Evolutionary conservation across 2,329 filamentous ascomycete species (phyloP), one percentile per base, ranked within the genome.

Genomic region (Didymella lethalis): DNA sequence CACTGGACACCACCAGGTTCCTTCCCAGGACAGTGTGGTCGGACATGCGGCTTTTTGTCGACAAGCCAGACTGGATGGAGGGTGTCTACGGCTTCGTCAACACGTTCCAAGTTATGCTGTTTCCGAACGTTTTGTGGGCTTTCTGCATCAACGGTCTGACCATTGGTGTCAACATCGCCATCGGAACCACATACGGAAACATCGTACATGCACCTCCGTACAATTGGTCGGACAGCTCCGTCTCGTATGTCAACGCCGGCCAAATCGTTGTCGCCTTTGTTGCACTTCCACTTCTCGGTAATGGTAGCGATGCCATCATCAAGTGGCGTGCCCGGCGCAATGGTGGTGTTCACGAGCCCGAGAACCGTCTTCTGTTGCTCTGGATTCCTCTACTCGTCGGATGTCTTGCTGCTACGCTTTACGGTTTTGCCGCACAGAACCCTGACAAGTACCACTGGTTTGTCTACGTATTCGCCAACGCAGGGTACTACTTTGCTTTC

Each of bases 321-420:
- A 73, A 72, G 26, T 72, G 57, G 57, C 64, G 78, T 48, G 67
- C 72, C n/a, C 68, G 62, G 34, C 69, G 74, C 38, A 75, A 77
- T 53, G 64, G 65, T 38, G 70, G 73, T 26, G 50, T 76, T 26
- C 76, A 79, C 60, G 72, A 78, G 48, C 78, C 78, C 20, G 76
- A 80, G 54, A 74, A 78, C 63, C 72, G 77, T 28, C 66, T 80
- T 2, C 74, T 78, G 2, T 71, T 76, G 2, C 69, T 80, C 1
- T 67, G 77, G 25, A 61, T 79, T 11, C 78, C 78, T 5, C 73
- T 79, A 44, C 43, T 77, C n/a, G 48, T 76, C 32, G 72, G 69
- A n/a, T 71, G 62, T 18, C 34, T 70, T 29, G 46, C 67, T 11
- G 54, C 65, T 7, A 57, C 59, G 7, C 31, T 70, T 40, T 40